Evolutionary conservation across 257 asterid genomes (phyloP), one percentile per base, ranked within the genome.

Genomic region (Ilex asprella): DNA sequence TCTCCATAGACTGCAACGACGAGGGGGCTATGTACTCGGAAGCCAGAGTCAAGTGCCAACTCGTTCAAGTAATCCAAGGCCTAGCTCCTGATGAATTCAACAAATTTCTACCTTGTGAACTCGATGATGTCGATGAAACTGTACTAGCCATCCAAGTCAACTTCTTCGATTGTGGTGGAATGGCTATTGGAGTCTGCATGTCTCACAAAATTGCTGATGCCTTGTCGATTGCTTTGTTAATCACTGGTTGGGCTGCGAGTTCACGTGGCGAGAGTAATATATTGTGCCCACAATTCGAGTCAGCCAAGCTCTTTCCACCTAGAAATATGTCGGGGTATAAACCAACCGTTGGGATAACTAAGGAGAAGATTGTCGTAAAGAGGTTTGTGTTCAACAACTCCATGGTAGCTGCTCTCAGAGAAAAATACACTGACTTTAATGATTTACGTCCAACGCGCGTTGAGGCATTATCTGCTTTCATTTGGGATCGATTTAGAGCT

Each of bases 401-500:
- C 3, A 72, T 67, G 47, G 65, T 81, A 60, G 39, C 70, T 0
- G 16, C 21, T 14, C 79, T 84, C 16, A 62, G 70, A 29, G 77
- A 67, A 6, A 72, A 56, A 60, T 80, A 74, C 66, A 27, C 67
- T 0, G 12, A 16, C 16, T 11, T 6, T n/a, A 21, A 13, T 54
- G 59, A 54, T 27, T 8, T 31, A 51, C 70, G 61, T 51, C 83
- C 81, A 13, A 69, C 74, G 0, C 61, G 83, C 54, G 72, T 78
- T 6, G 82, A 76, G 52, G 82, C 84, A 7, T 30, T 81, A 39
- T 78, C 80, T 3, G 71, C 85, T 47, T 81, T 81, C 39, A 14
- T 80, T 10, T 80, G 86, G 83, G 73, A 64, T 15, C 78, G 81
- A 61, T 76, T 63, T 58, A 31, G 72, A 27, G 43, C 70, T 1